Percentiles rank a stretch among this genome's conserved stretches.
Conservation (phyloP, 768 basidiomycete species). For the Rhizopogon vesiculosus region DNA sequence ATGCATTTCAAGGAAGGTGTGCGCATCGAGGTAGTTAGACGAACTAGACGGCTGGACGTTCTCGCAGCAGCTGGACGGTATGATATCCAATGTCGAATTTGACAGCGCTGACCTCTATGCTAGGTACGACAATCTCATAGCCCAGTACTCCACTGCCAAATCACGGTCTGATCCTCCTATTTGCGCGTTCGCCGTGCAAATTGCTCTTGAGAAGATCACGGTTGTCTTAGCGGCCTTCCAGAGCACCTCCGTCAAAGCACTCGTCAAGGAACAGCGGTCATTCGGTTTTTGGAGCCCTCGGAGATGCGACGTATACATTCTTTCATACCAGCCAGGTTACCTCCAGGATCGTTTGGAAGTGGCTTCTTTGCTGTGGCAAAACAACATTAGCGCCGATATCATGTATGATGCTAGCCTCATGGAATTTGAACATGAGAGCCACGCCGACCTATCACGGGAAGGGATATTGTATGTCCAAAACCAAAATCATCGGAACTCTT, state of each 20-base stretch:
- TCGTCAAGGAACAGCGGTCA: slow-evolving; percentile 75
- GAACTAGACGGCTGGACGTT: slow-evolving; percentile 61
- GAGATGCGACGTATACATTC: slow-evolving; percentile 81
- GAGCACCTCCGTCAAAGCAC: slow-evolving; percentile 54
- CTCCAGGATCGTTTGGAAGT: slow-evolving; percentile 77
- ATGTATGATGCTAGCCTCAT: slow-evolving; percentile 78
- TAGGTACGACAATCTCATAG: slow-evolving; percentile 73
- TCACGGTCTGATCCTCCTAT: slow-evolving; percentile 44
- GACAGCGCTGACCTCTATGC: neutral
- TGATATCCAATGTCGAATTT: slow-evolving; percentile 10
- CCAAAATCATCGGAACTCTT: neutral
- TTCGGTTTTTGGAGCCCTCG: slow-evolving; percentile 91
- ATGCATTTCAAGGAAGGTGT: slow-evolving; percentile 69
- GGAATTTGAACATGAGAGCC: slow-evolving; percentile 59
- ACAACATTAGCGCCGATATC: slow-evolving; percentile 80
- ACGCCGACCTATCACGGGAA: slow-evolving; percentile 68
- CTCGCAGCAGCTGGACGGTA: slow-evolving; percentile 83
- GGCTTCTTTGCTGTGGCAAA: slow-evolving; percentile 70
- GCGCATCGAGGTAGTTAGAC: slow-evolving; percentile 68
- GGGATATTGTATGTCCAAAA: slow-evolving; percentile 66
- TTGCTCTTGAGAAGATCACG: slow-evolving; percentile 76
- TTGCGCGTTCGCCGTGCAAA: slow-evolving; percentile 72
- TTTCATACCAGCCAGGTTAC: slow-evolving; percentile 72
- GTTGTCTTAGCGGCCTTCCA: slow-evolving; percentile 66
- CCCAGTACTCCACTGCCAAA: slow-evolving; percentile 52